A percentile compares a stretch with the other conserved stretches of the same genome.
Evolutionary conservation across 202 grass and related monocot species (phyloP).

Genomic region (Eragrostis tef): DNA sequence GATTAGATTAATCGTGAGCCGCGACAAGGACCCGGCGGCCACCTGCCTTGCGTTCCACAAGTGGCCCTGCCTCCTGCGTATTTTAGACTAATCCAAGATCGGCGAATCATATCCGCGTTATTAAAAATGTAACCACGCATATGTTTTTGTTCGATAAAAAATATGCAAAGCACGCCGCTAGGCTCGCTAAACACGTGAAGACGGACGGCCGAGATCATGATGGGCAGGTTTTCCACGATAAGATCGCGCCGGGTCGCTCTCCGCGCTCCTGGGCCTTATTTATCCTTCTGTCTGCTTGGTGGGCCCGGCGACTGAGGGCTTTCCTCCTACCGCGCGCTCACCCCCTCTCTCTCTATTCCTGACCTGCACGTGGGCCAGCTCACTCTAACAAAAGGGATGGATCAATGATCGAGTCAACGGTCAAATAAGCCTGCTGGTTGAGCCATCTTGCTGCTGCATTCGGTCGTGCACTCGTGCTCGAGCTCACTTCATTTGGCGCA

Average conservation of each 20-base stretch:
- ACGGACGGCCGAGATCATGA: constrained; percentile 43
- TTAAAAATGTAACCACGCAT: background rate
- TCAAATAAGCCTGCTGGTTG: constrained; percentile 40
- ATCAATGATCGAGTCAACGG: constrained; percentile 10
- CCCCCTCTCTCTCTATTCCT: background rate
- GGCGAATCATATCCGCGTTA: background rate
- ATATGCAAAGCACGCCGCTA: background rate
- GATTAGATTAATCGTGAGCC: constrained; percentile 36
- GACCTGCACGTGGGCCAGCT: constrained; percentile 30
- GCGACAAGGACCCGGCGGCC: constrained; percentile 35
- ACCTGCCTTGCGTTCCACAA: background rate
- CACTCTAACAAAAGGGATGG: background rate
- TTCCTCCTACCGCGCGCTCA: background rate
- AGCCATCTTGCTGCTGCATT: background rate
- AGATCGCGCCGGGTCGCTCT: constrained; percentile 9
- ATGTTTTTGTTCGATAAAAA: background rate
- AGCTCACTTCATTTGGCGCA: background rate
- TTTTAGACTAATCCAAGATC: constrained; percentile 3
- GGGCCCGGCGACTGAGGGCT: background rate
- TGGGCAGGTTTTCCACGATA: constrained; percentile 55
- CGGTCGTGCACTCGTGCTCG: background rate
- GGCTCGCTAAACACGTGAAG: constrained; percentile 38
- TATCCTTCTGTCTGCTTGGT: background rate
- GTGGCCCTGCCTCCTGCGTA: background rate
- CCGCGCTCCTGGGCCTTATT: background rate